These are phyloP conservation scores for Cryptococcus sp. DNA, from an alignment of 1,284 basidiomycete species.

Conservation along the genomic window DNA sequence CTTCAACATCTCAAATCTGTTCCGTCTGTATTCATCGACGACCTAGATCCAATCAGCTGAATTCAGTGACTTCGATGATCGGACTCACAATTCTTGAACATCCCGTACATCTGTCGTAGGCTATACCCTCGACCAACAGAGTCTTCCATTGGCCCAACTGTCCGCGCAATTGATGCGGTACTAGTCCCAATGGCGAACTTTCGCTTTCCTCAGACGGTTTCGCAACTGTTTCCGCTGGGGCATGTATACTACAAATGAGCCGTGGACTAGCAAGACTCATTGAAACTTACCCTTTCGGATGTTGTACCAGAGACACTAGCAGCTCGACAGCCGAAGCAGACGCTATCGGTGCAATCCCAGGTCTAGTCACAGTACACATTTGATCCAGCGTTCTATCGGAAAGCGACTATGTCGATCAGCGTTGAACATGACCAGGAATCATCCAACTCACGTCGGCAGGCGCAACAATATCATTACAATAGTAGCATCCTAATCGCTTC, in stretches of 20 bases:
- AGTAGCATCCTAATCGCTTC: constrained; percentile 78
- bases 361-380: constrained; percentile 99
- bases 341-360: constrained; percentile 88
- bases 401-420: constrained; percentile 60
- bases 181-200: constrained; percentile 67
- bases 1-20: constrained; percentile 74
- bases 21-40: constrained; percentile 64
- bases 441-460: constrained; percentile 74
- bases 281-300: constrained; percentile 68
- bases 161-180: constrained; percentile 92
- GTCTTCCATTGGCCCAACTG: constrained; percentile 81
- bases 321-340: constrained; percentile 88
- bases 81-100: constrained; percentile 69
- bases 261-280: neutral
- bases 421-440: neutral
- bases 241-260: constrained; percentile 54
- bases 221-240: constrained; percentile 53
- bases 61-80: neutral
- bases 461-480: constrained; percentile 96
- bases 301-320: constrained; percentile 81
- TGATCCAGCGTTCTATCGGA: constrained; percentile 94
- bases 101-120: constrained; percentile 84
- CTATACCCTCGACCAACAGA: constrained; percentile 74
- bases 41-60: constrained; percentile 52
- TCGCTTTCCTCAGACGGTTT: constrained; percentile 34